Evolutionary conservation across 2,329 filamentous ascomycete genomes (phyloP), one percentile per base, ranked within the genome.

Genomic region (Sarocladiaceae sp.): DNA sequence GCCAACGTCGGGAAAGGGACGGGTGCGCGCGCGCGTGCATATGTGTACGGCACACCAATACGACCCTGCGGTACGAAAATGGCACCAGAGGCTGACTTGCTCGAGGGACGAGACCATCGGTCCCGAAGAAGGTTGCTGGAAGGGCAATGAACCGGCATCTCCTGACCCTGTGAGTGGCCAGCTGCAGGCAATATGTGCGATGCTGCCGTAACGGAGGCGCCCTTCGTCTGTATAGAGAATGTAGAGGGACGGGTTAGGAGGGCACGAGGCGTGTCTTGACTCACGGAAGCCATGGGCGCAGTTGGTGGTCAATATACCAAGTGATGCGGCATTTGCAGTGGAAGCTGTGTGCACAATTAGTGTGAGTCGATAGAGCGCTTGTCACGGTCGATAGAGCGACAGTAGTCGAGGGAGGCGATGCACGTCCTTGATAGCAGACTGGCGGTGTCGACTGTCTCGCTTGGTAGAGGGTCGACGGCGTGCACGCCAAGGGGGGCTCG

Each of bases 261-360:
- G 23, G 26, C 37, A 41, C 37, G 37, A 41, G 37, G 37, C 29
- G 37, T 41, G 37, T 10, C 37, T 41, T 41, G 37, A 41, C 37
- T 41, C 37, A 24, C 24, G 37, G 37, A 23, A 11, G 24, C 23
- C 15, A 24, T 18, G 37, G 24, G n/a, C 37, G 4, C 6, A 41
- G 37, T 27, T 41, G 29, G 23, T 41, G 24, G n/a, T 41, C 29
- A 24, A 41, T 26, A n/a, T 39, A 24, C n/a, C n/a, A n/a, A n/a
- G n/a, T n/a, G n/a, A n/a, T 41, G 37, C n/a, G 37, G 23, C 37
- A 29, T 27, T 29, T 27, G 37, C 9, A n/a, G 9, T 16, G 23
- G n/a, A 20, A 3, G 34, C 23, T 23, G 34, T 15, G 26, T 4
- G 37, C n/a, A 27, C 29, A 12, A 24, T 19, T 24, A 41, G 37